Evolutionary conservation across 2,329 filamentous ascomycete genomes (phyloP).

Genomic region (Periconia macrospinosa): DNA sequence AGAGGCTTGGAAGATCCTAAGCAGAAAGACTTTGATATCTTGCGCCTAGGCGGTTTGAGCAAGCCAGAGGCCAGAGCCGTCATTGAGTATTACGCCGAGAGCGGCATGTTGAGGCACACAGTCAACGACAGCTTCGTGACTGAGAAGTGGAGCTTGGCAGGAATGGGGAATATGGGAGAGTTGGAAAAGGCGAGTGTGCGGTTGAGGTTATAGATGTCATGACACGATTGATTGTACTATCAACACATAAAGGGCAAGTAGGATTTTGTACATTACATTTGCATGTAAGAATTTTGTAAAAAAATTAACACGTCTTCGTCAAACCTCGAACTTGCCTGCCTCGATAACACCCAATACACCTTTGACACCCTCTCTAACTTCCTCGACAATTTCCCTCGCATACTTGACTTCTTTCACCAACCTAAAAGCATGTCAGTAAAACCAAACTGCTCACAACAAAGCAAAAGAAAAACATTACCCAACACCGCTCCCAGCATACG

Average conservation of each 20-base stretch:
- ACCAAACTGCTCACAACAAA: too few species aligned
- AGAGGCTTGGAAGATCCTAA: slow-evolving; percentile 40
- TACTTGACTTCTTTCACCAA: slow-evolving; percentile 55
- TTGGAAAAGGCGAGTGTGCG: slow-evolving; percentile 69
- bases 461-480: slow-evolving; percentile 35
- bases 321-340: background rate
- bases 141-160: slow-evolving; percentile 83
- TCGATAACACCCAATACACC: slow-evolving; percentile 24
- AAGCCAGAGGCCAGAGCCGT: slow-evolving; percentile 75
- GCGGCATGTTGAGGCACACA: slow-evolving; percentile 72
- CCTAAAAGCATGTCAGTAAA: too few species aligned
- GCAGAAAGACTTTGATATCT: slow-evolving; percentile 44
- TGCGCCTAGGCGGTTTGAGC: slow-evolving; percentile 67
- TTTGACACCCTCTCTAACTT: slow-evolving; percentile 46
- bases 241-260: background rate
- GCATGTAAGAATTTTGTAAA: slow-evolving; percentile 9
- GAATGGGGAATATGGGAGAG: slow-evolving; percentile 81
- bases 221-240: slow-evolving; percentile 1
- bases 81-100: slow-evolving; percentile 92
- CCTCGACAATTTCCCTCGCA: slow-evolving; percentile 57
- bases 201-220: slow-evolving; percentile 27
- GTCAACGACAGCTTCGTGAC: slow-evolving; percentile 72
- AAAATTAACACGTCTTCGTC: background rate
- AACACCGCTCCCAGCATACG: slow-evolving; percentile 65
- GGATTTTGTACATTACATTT: slow-evolving; percentile 17